These are phyloP conservation scores for Capsicum rhomboideum DNA, from an alignment of 257 asterid species.

Conservation along the genomic window DNA sequence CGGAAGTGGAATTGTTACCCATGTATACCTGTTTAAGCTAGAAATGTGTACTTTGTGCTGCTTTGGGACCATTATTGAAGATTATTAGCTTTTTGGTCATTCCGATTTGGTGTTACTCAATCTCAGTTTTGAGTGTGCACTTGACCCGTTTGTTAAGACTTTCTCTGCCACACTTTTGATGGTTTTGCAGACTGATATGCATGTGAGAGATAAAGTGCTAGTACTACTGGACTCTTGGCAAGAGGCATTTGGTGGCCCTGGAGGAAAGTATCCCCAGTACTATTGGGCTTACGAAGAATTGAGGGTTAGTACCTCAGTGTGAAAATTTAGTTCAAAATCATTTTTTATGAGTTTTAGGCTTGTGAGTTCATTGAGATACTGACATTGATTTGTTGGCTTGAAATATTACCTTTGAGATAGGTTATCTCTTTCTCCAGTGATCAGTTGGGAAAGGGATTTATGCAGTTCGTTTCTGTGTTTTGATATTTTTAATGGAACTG, in stretches of 20 bases:
- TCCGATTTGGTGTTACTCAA: neutral
- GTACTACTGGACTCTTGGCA: conserved; percentile 77
- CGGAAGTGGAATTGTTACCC: neutral
- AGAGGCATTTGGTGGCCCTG: conserved; percentile 87
- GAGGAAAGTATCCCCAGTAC: conserved; percentile 86
- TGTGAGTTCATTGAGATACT: neutral
- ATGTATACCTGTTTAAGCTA: neutral
- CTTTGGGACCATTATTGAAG: neutral
- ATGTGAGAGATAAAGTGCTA: conserved; percentile 66
- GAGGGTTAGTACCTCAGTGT: conserved; percentile 38
- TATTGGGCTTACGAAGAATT: conserved; percentile 82
- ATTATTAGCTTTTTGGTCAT: neutral
- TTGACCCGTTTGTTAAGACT: neutral
- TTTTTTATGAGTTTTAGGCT: neutral
- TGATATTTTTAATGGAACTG: neutral
- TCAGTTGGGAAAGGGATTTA: neutral
- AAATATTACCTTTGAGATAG: neutral
- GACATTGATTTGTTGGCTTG: neutral
- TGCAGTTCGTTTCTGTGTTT: neutral
- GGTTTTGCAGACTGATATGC: conserved; percentile 74
- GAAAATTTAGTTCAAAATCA: neutral
- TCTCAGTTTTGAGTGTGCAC: neutral
- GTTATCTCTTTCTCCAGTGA: neutral
- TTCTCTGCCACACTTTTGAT: neutral
- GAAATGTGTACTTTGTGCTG: neutral